Evolutionary conservation across 345 rosid species (phyloP), one percentile per base, ranked within the genome.

Genomic region (Camelina laxa): DNA sequence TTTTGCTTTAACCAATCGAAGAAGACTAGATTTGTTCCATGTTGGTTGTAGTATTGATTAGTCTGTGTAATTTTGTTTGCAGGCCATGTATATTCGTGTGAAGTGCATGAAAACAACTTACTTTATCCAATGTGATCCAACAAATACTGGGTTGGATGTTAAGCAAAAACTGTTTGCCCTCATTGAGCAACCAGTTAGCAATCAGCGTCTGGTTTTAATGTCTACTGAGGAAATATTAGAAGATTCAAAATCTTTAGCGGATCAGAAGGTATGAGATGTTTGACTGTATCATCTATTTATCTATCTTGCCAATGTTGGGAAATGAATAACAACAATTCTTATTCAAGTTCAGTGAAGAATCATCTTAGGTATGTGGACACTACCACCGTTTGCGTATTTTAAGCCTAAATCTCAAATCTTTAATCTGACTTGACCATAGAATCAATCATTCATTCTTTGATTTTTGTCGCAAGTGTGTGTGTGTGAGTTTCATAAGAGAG

Each of bases 81-180:
- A 91, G 96, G 97, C 91, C 56, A 92, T 90, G 96, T 89, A 90
- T 80, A 92, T 92, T n/a, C 88, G 97, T 61, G 89, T 95, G 69
- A 95, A 95, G 84, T 90, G 89, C 48, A 75, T 75, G 80, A 95
- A 90, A 85, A 84, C 89, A 10, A 92, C 97, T 48, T 92, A 87
- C 84, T 95, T 95, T 72, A 78, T 95, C 82, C 89, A 84, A 48
- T 95, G 97, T 64, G 97, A 89, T 51, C 90, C 97, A 33, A 90
- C 97, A 35, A 97, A 87, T 86, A 87, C 91, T 51, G 79, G 80
- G 65, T 66, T 85, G 75, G 89, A 83, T 65, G 78, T 95, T 50
- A 95, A 95, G 84, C 87, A 87, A 78, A 95, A 90, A 80, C 75
- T 92, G 84, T 78, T 75, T 68, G 50, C 60, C 50, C 90, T 91